Conservation (phyloP, 164 flowering plant genomes). For the Berberis vulgaris region DNA sequence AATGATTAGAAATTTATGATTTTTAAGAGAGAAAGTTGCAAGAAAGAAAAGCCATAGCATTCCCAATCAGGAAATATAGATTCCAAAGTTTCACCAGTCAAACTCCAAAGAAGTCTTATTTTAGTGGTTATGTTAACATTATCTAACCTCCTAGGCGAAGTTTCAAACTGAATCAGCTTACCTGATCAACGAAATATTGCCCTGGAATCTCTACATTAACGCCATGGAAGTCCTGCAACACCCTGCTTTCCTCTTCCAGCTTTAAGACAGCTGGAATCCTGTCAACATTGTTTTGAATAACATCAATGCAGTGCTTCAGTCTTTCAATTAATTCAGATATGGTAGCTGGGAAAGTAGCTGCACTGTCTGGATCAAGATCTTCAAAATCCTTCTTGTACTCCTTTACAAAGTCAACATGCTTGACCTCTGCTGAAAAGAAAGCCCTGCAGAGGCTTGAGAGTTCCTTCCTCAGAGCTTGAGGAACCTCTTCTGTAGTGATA, state of each 20-base stretch:
- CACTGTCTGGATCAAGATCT: slow-evolving; percentile 95
- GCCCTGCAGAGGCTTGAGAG: slow-evolving; percentile 98
- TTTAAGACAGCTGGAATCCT: slow-evolving; percentile 93
- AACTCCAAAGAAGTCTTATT: no score
- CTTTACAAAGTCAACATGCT: slow-evolving; percentile 97
- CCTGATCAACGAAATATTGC: slow-evolving; percentile 94
- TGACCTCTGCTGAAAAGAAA: slow-evolving; percentile 98
- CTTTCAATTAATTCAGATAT: slow-evolving; percentile 87
- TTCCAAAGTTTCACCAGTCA: no score
- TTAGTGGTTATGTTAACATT: no score
- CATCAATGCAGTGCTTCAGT: slow-evolving; percentile 95
- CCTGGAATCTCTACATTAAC: slow-evolving; percentile 99
- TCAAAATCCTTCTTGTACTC: slow-evolving; percentile 98
- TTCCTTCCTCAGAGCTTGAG: slow-evolving; percentile 95
- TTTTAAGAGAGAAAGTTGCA: no score
- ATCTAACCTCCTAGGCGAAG: no score
- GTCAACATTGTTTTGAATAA: slow-evolving; percentile 95
- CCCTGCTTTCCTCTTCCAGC: slow-evolving; percentile 96
- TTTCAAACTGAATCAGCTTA: slow-evolving; percentile 10
- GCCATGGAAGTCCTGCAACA: slow-evolving; percentile 89
- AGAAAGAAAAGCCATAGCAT: no score
- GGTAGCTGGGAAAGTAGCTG: slow-evolving; percentile 80
- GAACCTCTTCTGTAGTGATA: slow-evolving; percentile 97
- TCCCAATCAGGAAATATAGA: no score
- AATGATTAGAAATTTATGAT: no score